phyloP scores from a whole-genome alignment of 1,139 yeast genomes.

The Blastobotrys arbuscula region DNA sequence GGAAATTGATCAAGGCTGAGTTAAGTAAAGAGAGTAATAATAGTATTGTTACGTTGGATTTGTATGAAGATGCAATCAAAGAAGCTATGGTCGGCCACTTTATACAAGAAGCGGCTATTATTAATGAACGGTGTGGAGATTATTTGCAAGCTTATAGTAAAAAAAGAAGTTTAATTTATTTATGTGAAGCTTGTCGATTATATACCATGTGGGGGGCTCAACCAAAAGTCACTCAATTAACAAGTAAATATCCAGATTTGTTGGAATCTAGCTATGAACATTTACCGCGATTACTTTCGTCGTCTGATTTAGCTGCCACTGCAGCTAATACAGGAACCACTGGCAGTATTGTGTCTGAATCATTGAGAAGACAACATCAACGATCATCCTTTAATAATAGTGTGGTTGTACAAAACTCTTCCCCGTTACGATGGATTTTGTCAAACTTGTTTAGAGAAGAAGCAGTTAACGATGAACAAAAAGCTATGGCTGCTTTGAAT shows the following conservation, averaged over 20 bases:
- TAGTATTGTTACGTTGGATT: conserved; percentile 40
- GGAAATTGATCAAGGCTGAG: conserved; percentile 37
- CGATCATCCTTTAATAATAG: conserved; percentile 10
- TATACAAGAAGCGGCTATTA: conserved; percentile 42
- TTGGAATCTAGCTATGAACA: conserved; percentile 18
- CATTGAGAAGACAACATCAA: conserved; percentile 19
- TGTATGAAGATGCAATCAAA: conserved; percentile 45
- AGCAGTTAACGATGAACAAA: conserved; percentile 9
- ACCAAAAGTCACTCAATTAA: conserved; percentile 26
- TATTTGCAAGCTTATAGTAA: conserved; percentile 40
- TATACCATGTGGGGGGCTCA: conserved; percentile 35
- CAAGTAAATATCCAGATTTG: conserved; percentile 25
- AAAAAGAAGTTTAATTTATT: conserved; percentile 25
- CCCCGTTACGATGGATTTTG: conserved; percentile 30
- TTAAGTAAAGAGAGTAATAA: conserved; percentile 26
- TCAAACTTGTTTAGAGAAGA: conserved; percentile 28
- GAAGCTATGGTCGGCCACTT: conserved; percentile 34
- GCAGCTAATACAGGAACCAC: conserved; percentile 2
- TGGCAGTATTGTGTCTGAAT: not conserved
- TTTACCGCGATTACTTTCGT: conserved; percentile 20
- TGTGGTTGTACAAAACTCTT: conserved; percentile 22
- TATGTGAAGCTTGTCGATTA: conserved; percentile 30
- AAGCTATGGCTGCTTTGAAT: not conserved
- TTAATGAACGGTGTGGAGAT: conserved; percentile 43
- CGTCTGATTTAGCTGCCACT: conserved; percentile 14